These are phyloP conservation scores for Penicillium crustosum DNA, from an alignment of 2,329 filamentous ascomycete genomes.

Conservation along the genomic window DNA sequence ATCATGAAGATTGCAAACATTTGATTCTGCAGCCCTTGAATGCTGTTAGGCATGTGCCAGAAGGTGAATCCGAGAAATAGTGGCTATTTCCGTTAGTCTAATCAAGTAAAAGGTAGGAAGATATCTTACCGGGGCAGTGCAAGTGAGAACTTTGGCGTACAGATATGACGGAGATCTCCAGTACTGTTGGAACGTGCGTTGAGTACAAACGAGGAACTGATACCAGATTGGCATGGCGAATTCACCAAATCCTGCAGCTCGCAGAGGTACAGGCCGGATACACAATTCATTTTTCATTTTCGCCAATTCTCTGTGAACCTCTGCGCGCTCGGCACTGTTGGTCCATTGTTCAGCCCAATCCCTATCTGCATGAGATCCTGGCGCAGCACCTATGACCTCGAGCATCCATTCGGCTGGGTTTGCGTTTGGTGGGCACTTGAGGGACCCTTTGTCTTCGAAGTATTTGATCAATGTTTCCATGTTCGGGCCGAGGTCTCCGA, in stretches of 20 bases:
- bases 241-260: conserved; percentile 64
- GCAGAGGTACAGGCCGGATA: conserved; percentile 29
- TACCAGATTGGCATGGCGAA: conserved; percentile 71
- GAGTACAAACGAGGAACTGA: conserved; percentile 66
- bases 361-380: conserved; percentile 61
- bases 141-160: conserved; percentile 73
- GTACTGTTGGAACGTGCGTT: conserved; percentile 83
- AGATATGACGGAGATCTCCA: conserved; percentile 87
- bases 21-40: conserved; percentile 83
- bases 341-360: conserved; percentile 67
- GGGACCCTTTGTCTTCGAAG: conserved; percentile 65
- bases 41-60: conserved; percentile 67
- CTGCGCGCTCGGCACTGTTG: conserved; percentile 56
- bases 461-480: conserved; percentile 59
- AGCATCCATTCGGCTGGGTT: conserved; percentile 79
- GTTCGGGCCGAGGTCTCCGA: conserved; percentile 64
- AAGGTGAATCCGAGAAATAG: conserved; percentile 84
- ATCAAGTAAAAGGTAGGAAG: conserved; percentile 16
- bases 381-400: conserved; percentile 58
- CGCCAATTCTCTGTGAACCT: conserved; percentile 55
- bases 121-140: conserved; percentile 63
- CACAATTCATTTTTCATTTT: conserved; percentile 23
- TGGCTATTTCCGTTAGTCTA: conserved; percentile 36
- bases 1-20: conserved; percentile 87
- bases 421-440: conserved; percentile 58